Evolutionary conservation across 1,284 basidiomycete genomes (phyloP), one percentile per base, ranked within the genome.

Genomic region (Ganoderma sinense): DNA sequence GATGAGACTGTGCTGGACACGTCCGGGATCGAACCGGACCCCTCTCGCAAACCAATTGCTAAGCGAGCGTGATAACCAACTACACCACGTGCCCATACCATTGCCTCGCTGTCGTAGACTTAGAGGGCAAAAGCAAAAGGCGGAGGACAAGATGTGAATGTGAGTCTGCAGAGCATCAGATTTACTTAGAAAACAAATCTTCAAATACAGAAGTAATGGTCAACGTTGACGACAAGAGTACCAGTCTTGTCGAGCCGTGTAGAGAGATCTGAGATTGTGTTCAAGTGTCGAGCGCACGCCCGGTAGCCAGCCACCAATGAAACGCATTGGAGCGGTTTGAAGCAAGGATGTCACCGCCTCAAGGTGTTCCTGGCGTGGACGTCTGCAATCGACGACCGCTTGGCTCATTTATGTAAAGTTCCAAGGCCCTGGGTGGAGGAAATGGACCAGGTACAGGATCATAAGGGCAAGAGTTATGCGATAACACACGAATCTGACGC

Each of bases 61-160:
- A 73, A 73, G 72, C 72, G 72, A 70, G 68, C 68, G 72, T 73
- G 72, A 73, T 73, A 73, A 73, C 70, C 72, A 73, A 73, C 72
- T 73, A 73, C 70, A 71, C 72, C 70, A 73, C 68, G 61, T 71
- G 70, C 70, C 72, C 70, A 33, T 67, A 2, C 20, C 3, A 10
- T 14, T 14, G 4, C 4, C 8, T 20, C 3, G n/a, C 20, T 48
- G n/a, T 23, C 4, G n/a, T 14, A 43, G 41, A 3, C 16, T 2
- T 4, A 13, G 11, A 8, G 48, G n/a, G n/a, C n/a, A n/a, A n/a
- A n/a, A n/a, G n/a, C n/a, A n/a, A 33, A 33, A 7, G 33, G 33
- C 3, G 33, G 33, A 33, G 33, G 33, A 33, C 33, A 48, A 6
- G 8, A 48, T n/a, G 20, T 23, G 6, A 7, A 8, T 2, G 7